A percentile compares a stretch with the other conserved stretches of the same genome.
These are phyloP conservation scores for Geotrichum carabidarum DNA, from an alignment of 1,139 yeast species.

Conservation along the genomic window DNA sequence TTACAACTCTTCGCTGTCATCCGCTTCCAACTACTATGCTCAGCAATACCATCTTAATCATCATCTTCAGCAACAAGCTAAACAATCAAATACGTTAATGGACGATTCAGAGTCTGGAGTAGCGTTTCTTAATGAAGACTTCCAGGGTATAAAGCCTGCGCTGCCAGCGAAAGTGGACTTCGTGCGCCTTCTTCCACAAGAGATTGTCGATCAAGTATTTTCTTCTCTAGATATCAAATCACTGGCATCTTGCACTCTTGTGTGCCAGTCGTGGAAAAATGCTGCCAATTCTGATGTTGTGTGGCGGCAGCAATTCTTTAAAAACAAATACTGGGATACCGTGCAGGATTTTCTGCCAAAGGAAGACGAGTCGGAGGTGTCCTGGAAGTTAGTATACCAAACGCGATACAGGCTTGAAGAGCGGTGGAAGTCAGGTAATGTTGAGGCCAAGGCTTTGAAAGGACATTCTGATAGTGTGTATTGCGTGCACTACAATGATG, in stretches of 20 bases:
- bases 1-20: slow-evolving; percentile 7
- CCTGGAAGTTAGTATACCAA: slow-evolving; percentile 31
- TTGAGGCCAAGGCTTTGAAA: slow-evolving; percentile 26
- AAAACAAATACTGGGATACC: slow-evolving; percentile 25
- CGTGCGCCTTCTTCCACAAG: slow-evolving; percentile 29
- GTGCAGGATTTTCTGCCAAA: slow-evolving; percentile 9
- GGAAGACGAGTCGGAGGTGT: slow-evolving; percentile 2
- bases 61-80: slow-evolving; percentile 4
- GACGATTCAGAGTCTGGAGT: slow-evolving; percentile 12
- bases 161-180: slow-evolving; percentile 23
- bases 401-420: slow-evolving; percentile 30
- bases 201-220: slow-evolving; percentile 28
- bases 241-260: slow-evolving; percentile 26
- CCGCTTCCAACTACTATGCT: slow-evolving; percentile 14
- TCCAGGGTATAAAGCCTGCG: neutral
- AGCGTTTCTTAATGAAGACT: neutral
- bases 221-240: slow-evolving; percentile 24
- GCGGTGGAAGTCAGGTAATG: slow-evolving; percentile 32
- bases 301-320: slow-evolving; percentile 29
- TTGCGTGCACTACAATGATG: slow-evolving; percentile 36
- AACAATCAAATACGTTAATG: neutral
- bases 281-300: slow-evolving; percentile 26
- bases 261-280: slow-evolving; percentile 28
- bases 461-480: slow-evolving; percentile 40
- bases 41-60: slow-evolving; percentile 14